phyloP scores from a whole-genome alignment of 306 rosid species.

The Acacia crassicarpa region DNA sequence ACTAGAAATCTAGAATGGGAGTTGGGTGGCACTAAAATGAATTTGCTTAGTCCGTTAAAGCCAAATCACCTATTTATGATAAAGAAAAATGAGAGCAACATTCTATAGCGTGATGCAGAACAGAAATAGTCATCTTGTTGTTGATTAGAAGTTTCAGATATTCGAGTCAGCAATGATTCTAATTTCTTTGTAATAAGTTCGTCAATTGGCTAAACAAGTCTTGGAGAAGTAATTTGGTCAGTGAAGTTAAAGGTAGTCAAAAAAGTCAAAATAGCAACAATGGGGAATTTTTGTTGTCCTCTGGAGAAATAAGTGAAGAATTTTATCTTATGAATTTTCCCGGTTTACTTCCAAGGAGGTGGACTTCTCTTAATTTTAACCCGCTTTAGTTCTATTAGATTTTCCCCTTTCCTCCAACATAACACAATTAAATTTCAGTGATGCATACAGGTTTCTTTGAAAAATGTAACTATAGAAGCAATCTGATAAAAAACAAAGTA shows the following conservation, averaged over 20 bases:
- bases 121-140: no score
- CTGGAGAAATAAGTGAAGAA: background rate
- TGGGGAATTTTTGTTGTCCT: background rate
- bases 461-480: slow-evolving; percentile 18
- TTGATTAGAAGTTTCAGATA: background rate
- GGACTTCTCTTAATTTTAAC: background rate
- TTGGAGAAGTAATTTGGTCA: background rate
- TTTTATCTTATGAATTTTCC: background rate
- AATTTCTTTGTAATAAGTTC: background rate
- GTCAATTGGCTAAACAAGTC: background rate
- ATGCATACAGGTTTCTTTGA: background rate
- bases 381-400: background rate
- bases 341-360: background rate
- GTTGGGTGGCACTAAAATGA: background rate
- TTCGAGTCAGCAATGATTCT: background rate
- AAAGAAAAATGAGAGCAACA: slow-evolving; percentile 9
- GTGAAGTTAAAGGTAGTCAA: background rate
- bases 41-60: slow-evolving; percentile 14
- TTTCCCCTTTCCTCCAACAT: background rate
- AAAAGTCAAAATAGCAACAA: background rate
- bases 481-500: background rate
- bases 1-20: background rate
- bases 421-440: background rate
- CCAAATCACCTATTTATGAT: slow-evolving; percentile 7
- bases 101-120: slow-evolving; percentile 1